Evolutionary conservation across 1,284 basidiomycete genomes (phyloP), one percentile per base, ranked within the genome.

Genomic region (Athelia psychrophila): DNA sequence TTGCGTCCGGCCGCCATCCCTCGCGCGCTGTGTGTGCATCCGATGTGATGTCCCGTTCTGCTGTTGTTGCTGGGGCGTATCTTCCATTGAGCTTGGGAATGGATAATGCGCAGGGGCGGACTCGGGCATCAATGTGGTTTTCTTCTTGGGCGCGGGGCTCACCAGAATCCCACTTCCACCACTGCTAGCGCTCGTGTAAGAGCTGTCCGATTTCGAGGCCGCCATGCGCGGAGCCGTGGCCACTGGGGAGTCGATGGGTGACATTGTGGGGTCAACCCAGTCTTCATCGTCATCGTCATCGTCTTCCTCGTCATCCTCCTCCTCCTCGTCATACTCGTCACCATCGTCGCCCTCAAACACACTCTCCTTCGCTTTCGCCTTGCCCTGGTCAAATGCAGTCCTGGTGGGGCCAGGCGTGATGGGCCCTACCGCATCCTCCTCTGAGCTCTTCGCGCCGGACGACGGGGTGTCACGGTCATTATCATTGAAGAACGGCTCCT

Each of bases 1-100:
- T 71, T 89, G 86, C 54, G 88, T 91, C 59, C 88, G 72, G 36
- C 88, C 88, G 3, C 88, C 88, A 66, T 91, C 86, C 52, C 86
- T 74, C 38, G 83, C 88, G 38, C 84, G 79, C 38, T 81, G 78
- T 15, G 78, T 84, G 61, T 88, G 83, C 82, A 90, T 76, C 44
- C 71, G 70, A 56, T 68, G 73, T 49, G 57, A 67, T 61, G 50
- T 66, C 6, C 38, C 38, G 63, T 50, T 80, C 60, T 74, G 62
- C 19, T 49, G 52, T 27, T 51, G 50, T n/a, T 47, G 42, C 52
- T 36, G 50, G 22, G 57, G 49, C 32, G 53, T 58, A 49, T 75
- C 78, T 15, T 75, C 74, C 24, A 69, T 65, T 19, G 73, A 71
- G 36, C 73, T 69, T 51, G 86, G 85, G 68, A 87, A 87, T 32